These are phyloP conservation scores for Pyrrhoderma lamaoense DNA, from an alignment of 1,284 basidiomycete species.

Conservation along the genomic window DNA sequence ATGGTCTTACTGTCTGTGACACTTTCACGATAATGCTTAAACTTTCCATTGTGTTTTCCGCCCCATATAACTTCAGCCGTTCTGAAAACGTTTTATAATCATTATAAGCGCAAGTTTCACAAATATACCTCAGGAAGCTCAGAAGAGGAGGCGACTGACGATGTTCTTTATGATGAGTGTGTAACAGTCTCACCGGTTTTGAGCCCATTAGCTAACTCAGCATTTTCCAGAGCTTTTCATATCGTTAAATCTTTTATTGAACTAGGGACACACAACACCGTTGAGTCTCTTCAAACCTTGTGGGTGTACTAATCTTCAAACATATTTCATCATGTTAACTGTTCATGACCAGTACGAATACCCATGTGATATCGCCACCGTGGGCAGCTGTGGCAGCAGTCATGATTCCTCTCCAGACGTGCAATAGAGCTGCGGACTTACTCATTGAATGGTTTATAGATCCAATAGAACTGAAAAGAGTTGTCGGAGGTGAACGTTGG, in stretches of 20 bases:
- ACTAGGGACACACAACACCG: slow-evolving; percentile 49
- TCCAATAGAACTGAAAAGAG: slow-evolving; percentile 57
- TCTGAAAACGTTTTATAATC: slow-evolving; percentile 55
- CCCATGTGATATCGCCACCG: slow-evolving; percentile 69
- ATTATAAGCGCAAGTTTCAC: slow-evolving; percentile 42
- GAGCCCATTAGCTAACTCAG: background rate
- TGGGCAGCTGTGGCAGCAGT: slow-evolving; percentile 70
- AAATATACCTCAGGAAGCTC: slow-evolving; percentile 33
- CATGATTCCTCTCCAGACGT: slow-evolving; percentile 53
- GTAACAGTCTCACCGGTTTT: slow-evolving; percentile 19
- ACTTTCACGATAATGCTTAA: no score
- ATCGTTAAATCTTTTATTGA: slow-evolving; percentile 63
- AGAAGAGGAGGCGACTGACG: slow-evolving; percentile 42
- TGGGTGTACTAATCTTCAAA: slow-evolving; percentile 24
- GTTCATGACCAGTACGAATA: slow-evolving; percentile 49
- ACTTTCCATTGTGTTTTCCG: no score
- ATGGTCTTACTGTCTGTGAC: no score
- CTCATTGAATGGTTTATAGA: slow-evolving; percentile 73
- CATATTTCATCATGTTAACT: background rate
- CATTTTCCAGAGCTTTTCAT: slow-evolving; percentile 43
- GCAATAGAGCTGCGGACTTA: slow-evolving; percentile 65
- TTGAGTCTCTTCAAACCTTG: slow-evolving; percentile 57
- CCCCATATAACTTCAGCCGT: slow-evolving; percentile 30
- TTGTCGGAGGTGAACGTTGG: slow-evolving; percentile 79
- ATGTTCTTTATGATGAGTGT: slow-evolving; percentile 57